These are phyloP conservation scores for Pleurotus djamor DNA, from an alignment of 768 basidiomycete genomes.

Conservation along the genomic window DNA sequence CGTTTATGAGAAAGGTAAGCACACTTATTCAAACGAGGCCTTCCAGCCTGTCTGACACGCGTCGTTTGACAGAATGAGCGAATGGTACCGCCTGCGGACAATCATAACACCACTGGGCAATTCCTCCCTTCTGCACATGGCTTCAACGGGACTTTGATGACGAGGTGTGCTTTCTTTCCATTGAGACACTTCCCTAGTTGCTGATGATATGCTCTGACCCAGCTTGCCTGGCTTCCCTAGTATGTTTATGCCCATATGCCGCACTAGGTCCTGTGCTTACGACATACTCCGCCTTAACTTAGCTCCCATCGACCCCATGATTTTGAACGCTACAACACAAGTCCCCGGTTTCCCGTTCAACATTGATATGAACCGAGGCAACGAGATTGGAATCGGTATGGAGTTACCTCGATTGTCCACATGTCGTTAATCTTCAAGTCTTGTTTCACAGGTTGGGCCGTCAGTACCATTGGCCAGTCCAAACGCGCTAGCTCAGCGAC, in stretches of 20 bases:
- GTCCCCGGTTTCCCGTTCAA: constrained; percentile 13
- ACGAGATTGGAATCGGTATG: constrained; percentile 12
- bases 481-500: constrained; percentile 17
- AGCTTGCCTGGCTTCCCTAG: constrained; percentile 3
- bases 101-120: constrained; percentile 27
- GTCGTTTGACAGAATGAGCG: constrained; percentile 22
- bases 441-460: constrained; percentile 10
- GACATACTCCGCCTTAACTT: not conserved
- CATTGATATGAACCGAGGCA: constrained; percentile 15
- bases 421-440: not conserved
- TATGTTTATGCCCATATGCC: not conserved
- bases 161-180: not conserved
- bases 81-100: constrained; percentile 22
- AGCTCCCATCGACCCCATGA: not conserved
- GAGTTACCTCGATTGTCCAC: not conserved
- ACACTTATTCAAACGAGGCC: too few relatives aligned
- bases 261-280: not conserved
- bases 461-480: constrained; percentile 12
- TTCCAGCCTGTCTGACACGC: too few relatives aligned
- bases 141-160: constrained; percentile 12
- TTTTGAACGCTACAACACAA: not conserved
- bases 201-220: not conserved
- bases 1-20: constrained; percentile 16
- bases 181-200: too few relatives aligned
- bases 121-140: constrained; percentile 27